Evolutionary conservation across 352 stramenopile species (phyloP).

Genomic region (Globisporangium spiculum): DNA sequence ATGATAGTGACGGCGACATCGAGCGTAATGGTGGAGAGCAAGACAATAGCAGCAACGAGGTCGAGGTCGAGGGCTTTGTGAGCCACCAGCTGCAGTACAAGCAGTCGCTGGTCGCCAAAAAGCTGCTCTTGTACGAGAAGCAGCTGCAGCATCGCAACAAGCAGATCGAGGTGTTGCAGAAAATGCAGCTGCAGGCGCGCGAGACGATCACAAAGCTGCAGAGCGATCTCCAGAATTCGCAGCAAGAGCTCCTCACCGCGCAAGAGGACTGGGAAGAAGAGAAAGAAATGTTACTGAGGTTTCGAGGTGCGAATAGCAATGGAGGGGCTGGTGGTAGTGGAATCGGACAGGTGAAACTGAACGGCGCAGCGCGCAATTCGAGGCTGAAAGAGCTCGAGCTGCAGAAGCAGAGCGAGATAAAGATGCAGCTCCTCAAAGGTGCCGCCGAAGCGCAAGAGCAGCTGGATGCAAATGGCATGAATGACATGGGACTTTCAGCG

Average conservation of each 20-base stretch:
- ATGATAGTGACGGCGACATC: slow-evolving; percentile 5
- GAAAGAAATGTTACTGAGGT: slow-evolving; percentile 40
- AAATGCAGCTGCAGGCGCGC: slow-evolving; percentile 22
- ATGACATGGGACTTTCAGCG: slow-evolving; percentile 21
- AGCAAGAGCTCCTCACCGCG: slow-evolving; percentile 43
- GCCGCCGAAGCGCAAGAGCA: slow-evolving; percentile 60
- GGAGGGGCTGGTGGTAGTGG: neutral
- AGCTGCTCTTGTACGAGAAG: slow-evolving; percentile 50
- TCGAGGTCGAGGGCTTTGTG: slow-evolving; percentile 30
- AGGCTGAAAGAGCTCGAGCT: slow-evolving; percentile 31
- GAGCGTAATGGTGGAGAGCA: slow-evolving; percentile 13
- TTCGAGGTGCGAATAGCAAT: slow-evolving; percentile 23
- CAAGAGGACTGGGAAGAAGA: slow-evolving; percentile 74
- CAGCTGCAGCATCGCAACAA: slow-evolving; percentile 38
- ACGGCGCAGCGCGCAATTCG: slow-evolving; percentile 11
- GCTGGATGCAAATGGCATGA: slow-evolving; percentile 29
- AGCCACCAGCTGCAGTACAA: slow-evolving; percentile 44
- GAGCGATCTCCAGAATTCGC: slow-evolving; percentile 29
- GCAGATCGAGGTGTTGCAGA: slow-evolving; percentile 34
- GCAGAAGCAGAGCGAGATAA: slow-evolving; percentile 42
- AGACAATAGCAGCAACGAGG: slow-evolving; percentile 16
- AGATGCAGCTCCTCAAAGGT: slow-evolving; percentile 53
- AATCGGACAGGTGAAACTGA: neutral
- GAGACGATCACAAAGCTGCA: slow-evolving; percentile 32
- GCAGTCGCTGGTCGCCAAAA: slow-evolving; percentile 46